phyloP scores from a whole-genome alignment of 805 yeast species.

The Clavispora vitiphila region DNA sequence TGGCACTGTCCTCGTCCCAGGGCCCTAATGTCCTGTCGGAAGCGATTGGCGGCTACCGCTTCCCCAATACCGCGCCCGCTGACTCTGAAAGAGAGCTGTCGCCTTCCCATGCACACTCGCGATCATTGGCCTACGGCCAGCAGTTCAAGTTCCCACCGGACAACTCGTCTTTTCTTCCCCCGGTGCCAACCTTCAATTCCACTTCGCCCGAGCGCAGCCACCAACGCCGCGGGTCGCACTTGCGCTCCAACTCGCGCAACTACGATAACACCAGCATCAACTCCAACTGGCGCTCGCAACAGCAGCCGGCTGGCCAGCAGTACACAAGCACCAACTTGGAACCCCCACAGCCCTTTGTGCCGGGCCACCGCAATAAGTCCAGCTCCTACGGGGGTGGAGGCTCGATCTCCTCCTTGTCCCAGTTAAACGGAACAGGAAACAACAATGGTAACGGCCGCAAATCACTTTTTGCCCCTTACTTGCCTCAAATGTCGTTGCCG shows the following conservation, averaged over 20 bases:
- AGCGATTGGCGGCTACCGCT: conserved; percentile 42
- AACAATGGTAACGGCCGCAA: conserved; percentile 50
- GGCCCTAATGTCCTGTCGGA: conserved; percentile 10
- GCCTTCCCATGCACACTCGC: conserved; percentile 28
- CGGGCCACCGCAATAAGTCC: conserved; percentile 72
- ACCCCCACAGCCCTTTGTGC: conserved; percentile 49
- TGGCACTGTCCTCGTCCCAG: conserved; percentile 9
- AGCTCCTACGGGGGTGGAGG: conserved; percentile 59
- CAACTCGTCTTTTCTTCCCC: conserved; percentile 41
- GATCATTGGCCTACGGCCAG: conserved; percentile 41
- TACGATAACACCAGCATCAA: conserved; percentile 28
- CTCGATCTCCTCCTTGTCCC: conserved; percentile 47
- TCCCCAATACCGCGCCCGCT: conserved; percentile 45
- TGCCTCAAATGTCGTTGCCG: conserved; percentile 90
- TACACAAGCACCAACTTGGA: conserved; percentile 27
- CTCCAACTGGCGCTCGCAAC: conserved; percentile 64
- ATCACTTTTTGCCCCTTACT: conserved; percentile 90
- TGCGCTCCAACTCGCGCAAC: conserved; percentile 34
- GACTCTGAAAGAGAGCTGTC: conserved; percentile 16
- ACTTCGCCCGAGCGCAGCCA: conserved; percentile 38
- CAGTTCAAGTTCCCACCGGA: conserved; percentile 58
- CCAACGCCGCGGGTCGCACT: conserved; percentile 37
- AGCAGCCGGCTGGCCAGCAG: conserved; percentile 30
- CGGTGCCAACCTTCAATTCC: conserved; percentile 46
- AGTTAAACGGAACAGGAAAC: conserved; percentile 19